These are phyloP conservation scores for Sordariomycetes sp. DNA, from an alignment of 2,329 filamentous ascomycete genomes.

Conservation along the genomic window DNA sequence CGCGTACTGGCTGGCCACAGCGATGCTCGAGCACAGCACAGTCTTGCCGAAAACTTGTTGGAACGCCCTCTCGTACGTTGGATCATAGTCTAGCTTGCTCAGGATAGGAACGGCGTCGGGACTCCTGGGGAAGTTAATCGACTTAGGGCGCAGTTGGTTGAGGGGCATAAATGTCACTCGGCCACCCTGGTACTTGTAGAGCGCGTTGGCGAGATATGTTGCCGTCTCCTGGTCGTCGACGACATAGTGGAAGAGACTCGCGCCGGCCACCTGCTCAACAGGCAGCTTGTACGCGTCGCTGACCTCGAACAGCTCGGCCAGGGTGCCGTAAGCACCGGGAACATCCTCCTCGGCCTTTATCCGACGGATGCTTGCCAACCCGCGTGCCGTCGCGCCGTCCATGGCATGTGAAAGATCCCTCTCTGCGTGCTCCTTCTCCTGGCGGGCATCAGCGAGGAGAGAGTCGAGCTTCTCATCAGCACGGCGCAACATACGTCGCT, in stretches of 20 bases:
- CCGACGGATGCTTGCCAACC: constrained; percentile 73
- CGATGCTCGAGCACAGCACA: constrained; percentile 82
- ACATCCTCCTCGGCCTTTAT: constrained; percentile 70
- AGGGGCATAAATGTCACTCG: constrained; percentile 92
- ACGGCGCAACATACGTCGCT: constrained; percentile 75
- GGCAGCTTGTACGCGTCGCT: constrained; percentile 75
- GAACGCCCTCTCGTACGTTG: constrained; percentile 70
- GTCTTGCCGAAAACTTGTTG: constrained; percentile 92
- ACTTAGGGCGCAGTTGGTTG: constrained; percentile 60
- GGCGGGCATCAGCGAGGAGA: constrained; percentile 59
- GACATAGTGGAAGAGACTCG: constrained; percentile 89
- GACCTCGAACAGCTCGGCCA: constrained; percentile 87
- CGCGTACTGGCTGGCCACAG: constrained; percentile 80
- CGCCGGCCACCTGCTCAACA: constrained; percentile 84
- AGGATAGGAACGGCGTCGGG: constrained; percentile 81
- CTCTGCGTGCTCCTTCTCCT: constrained; percentile 68
- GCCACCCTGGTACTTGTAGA: constrained; percentile 70
- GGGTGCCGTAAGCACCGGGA: constrained; percentile 77
- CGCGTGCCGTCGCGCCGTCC: constrained; percentile 77
- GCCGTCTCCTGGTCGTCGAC: constrained; percentile 87
- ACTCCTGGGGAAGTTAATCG: constrained; percentile 67
- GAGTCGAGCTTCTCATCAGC: constrained; percentile 81
- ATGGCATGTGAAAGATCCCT: constrained; percentile 69
- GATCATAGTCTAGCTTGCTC: constrained; percentile 70
- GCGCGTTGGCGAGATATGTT: constrained; percentile 62